Evolutionary conservation across 169 alveolate species (phyloP).

Genomic region (Plasmodium fragile): DNA sequence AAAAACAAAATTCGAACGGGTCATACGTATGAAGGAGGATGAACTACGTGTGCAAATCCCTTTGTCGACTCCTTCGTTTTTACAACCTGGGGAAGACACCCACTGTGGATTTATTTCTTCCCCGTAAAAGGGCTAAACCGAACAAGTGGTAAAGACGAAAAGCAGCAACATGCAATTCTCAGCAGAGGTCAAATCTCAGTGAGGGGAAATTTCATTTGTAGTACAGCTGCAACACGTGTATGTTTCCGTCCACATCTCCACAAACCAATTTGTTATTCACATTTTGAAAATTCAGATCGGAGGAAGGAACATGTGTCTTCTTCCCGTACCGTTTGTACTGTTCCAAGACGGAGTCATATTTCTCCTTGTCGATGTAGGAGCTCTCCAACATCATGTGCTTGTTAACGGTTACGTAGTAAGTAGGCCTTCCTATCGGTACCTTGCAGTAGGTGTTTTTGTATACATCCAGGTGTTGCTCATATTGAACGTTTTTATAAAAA

Average conservation of each 20-base stretch:
- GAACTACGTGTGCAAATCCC: background rate
- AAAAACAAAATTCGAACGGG: background rate
- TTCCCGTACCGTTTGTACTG: conserved; percentile 55
- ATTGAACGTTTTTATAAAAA: conserved; percentile 16
- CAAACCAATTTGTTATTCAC: conserved; percentile 61
- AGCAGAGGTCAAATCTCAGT: background rate
- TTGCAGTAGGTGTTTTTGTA: conserved; percentile 57
- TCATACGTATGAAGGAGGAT: background rate
- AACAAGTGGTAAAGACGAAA: too few relatives aligned
- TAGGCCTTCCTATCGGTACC: conserved; percentile 61
- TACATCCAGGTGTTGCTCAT: conserved; percentile 44
- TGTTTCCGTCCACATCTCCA: conserved; percentile 68
- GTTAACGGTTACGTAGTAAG: conserved; percentile 67
- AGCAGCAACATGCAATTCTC: background rate
- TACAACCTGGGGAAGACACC: background rate
- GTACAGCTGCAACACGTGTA: conserved; percentile 66
- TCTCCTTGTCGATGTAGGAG: conserved; percentile 45
- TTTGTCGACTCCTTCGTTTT: background rate
- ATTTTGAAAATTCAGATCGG: conserved; percentile 35
- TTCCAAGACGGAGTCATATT: conserved; percentile 30
- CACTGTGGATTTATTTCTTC: background rate
- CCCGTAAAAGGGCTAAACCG: background rate
- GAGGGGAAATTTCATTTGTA: background rate
- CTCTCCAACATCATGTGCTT: conserved; percentile 27
- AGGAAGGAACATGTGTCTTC: background rate